Evolutionary conservation across 129 eudicot genomes (phyloP).

Genomic region (Silybum marianum): DNA sequence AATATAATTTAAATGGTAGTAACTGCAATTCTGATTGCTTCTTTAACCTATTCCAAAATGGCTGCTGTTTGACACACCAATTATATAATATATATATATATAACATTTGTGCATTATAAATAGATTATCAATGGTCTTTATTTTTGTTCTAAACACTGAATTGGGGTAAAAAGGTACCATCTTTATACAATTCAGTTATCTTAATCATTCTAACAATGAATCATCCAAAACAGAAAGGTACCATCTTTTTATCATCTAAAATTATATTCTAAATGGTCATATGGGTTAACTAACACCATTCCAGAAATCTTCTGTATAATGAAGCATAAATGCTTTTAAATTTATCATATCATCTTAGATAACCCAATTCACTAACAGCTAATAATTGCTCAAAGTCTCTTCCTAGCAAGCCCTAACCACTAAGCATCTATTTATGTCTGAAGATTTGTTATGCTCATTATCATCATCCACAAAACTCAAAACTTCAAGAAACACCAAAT

Average conservation of each 20-base stretch:
- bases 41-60: conserved; percentile 3
- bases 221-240: background rate
- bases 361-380: background rate
- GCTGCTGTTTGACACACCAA: background rate
- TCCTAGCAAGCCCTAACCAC: background rate
- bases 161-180: background rate
- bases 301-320: background rate
- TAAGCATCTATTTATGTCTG: background rate
- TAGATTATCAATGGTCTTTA: background rate
- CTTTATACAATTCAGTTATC: background rate
- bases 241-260: background rate
- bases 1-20: background rate
- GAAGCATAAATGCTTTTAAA: background rate
- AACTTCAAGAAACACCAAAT: background rate
- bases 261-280: too few relatives aligned
- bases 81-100: background rate
- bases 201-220: background rate
- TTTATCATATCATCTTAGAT: background rate
- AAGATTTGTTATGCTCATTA: background rate
- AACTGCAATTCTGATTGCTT: background rate
- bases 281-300: background rate
- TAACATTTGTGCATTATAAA: background rate
- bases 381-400: background rate
- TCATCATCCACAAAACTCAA: background rate
- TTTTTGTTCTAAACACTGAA: background rate